Evolutionary conservation across 23 red algal species (phyloP).

Genomic region (Chondrus crispus): DNA sequence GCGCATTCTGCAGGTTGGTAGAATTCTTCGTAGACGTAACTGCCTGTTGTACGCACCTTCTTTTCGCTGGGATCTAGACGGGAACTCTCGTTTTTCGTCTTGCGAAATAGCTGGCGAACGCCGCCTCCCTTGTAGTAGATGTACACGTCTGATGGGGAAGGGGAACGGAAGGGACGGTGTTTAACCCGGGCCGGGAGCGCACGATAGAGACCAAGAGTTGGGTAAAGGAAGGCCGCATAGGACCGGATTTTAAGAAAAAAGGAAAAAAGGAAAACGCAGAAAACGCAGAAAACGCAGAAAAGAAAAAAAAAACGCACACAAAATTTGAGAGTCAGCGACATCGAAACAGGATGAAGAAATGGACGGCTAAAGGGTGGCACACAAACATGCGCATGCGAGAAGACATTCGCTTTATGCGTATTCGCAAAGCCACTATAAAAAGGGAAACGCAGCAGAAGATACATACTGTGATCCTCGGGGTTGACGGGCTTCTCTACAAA

Average conservation of each 20-base stretch:
- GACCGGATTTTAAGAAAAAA: too few relatives aligned
- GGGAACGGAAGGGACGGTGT: too few relatives aligned
- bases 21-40: conserved; percentile 86
- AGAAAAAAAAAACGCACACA: background rate
- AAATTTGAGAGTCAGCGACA: background rate
- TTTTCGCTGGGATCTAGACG: conserved; percentile 22
- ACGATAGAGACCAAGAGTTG: too few relatives aligned
- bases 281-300: background rate
- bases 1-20: conserved; percentile 49
- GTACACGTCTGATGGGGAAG: conserved; percentile 42
- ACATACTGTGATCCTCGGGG: conserved; percentile 83
- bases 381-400: background rate
- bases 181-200: too few relatives aligned
- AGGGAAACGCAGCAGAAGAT: conserved; percentile 26
- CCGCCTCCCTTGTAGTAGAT: conserved; percentile 80
- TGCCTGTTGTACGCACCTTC: conserved; percentile 54
- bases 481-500: conserved; percentile 98
- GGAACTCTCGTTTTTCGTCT: conserved; percentile 42
- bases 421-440: background rate
- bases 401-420: background rate
- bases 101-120: conserved; percentile 84
- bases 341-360: background rate
- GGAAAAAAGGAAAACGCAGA: background rate
- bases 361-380: too few relatives aligned
- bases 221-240: too few relatives aligned